Evolutionary conservation across 495 filamentous ascomycete species (phyloP), one percentile per base, ranked within the genome.

Genomic region (Cercophora newfieldiana): DNA sequence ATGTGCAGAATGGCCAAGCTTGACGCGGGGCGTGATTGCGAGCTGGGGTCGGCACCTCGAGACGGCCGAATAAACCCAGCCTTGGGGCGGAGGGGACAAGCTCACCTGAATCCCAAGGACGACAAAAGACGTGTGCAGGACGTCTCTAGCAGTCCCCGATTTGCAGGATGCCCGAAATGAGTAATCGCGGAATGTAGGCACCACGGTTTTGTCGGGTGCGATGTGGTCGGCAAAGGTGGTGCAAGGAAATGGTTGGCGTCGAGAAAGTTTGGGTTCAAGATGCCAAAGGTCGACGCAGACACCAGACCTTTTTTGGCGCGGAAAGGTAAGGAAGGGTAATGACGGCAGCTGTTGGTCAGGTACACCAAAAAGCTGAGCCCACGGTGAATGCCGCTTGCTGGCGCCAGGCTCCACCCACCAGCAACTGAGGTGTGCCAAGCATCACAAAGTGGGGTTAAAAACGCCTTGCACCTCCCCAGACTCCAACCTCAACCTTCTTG

Each of bases 81-180:
- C 59, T 55, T 37, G 58, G 30, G 26, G 37, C 37, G 37, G 37
- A 63, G 58, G 59, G 59, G 29, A 59, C 59, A 61, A 73, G 69
- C 69, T 70, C 53, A 49, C 63, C 66, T 49, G 63, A 31, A 55
- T 66, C 49, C 60, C 49, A 51, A 61, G 66, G 64, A 73, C 65
- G 59, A 62, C 64, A 53, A 63, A 70, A 71, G 72, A 71, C 75
- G 74, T 73, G 75, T 76, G 75, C 75, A 78, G 75, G 75, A 74
- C 74, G 74, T 60, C 72, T 66, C 65, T 30, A 30, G 61, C 31
- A 53, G 61, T 69, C 66, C 63, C 47, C 37, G 56, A 54, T 59
- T 29, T 68, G 21, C 64, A 64, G 64, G 54, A 33, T 29, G 59
- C 48, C 30, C 47, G 21, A 19, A 33, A 50, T 26, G 37, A 7